Conservation (phyloP, 2,329 filamentous ascomycete genomes). For the Epichloe gansuensis region DNA sequence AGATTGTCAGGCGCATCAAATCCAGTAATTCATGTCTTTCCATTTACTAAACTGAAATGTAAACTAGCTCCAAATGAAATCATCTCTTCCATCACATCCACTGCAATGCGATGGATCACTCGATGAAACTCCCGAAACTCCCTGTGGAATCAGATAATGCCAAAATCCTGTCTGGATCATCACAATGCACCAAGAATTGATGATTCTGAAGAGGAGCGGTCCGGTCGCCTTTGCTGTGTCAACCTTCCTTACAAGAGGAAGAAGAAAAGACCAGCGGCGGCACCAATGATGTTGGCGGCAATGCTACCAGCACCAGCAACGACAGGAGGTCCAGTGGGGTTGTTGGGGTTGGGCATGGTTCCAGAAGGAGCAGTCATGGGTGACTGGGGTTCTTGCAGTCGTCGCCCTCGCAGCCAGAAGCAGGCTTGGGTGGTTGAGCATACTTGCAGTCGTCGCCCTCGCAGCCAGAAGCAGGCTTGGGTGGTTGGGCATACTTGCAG, state of each 20-base stretch:
- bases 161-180: not conserved
- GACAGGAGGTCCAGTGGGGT: not conserved
- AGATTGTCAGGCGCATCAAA: too few species aligned
- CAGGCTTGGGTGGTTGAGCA: not conserved
- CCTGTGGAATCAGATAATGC: not conserved
- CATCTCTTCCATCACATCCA: not conserved
- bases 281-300: conserved; percentile 12
- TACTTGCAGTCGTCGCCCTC: conserved; percentile 3
- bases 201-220: not conserved
- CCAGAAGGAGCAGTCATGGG: not conserved
- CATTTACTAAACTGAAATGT: not conserved
- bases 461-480: not conserved
- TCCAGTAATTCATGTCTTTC: not conserved
- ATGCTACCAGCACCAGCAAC: conserved; percentile 12
- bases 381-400: not conserved
- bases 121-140: not conserved
- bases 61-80: not conserved
- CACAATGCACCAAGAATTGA: not conserved
- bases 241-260: conserved; percentile 12
- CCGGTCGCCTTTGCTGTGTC: not conserved
- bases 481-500: not conserved
- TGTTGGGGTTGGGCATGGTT: not conserved
- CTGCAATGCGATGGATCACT: not conserved
- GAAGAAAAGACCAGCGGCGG: conserved; percentile 12
- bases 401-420: not conserved